phyloP scores from a whole-genome alignment of 108 stramenopile species.

The Fragilaria radians region DNA sequence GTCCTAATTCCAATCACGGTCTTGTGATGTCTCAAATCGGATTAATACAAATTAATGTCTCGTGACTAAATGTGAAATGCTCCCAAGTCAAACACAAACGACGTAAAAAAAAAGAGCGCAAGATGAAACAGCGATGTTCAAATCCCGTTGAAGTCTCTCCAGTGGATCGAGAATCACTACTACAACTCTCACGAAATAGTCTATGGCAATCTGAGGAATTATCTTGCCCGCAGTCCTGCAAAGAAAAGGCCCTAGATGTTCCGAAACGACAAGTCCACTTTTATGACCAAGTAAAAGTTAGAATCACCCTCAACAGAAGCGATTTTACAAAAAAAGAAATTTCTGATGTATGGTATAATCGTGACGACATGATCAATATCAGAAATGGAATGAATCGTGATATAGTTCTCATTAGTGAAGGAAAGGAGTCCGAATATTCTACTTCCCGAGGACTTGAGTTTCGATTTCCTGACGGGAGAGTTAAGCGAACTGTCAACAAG shows the following conservation, averaged over 20 bases:
- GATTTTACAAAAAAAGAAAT: slow-evolving; percentile 1
- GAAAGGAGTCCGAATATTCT: neutral
- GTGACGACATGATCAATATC: neutral
- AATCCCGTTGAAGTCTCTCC: too few relatives aligned
- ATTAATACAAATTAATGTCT: too few relatives aligned
- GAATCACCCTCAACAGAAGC: neutral
- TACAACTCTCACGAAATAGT: too few relatives aligned
- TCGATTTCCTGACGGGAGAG: slow-evolving; percentile 11
- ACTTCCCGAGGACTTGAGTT: slow-evolving; percentile 20
- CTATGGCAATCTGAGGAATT: too few relatives aligned
- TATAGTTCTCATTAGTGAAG: neutral
- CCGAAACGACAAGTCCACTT: neutral
- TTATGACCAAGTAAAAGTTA: neutral
- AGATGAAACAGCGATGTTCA: too few relatives aligned
- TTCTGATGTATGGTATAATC: neutral
- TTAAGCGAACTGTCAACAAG: slow-evolving; percentile 16
- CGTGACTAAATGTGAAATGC: too few relatives aligned
- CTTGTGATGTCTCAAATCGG: too few relatives aligned
- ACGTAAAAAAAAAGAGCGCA: too few relatives aligned
- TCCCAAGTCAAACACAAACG: too few relatives aligned
- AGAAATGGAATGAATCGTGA: neutral
- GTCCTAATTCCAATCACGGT: too few relatives aligned
- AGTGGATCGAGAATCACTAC: too few relatives aligned
- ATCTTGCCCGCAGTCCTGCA: too few relatives aligned
- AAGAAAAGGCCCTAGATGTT: neutral